Evolutionary conservation across 805 yeast species (phyloP), one percentile per base, ranked within the genome.

Genomic region (Tetrapisispora phaffii): DNA sequence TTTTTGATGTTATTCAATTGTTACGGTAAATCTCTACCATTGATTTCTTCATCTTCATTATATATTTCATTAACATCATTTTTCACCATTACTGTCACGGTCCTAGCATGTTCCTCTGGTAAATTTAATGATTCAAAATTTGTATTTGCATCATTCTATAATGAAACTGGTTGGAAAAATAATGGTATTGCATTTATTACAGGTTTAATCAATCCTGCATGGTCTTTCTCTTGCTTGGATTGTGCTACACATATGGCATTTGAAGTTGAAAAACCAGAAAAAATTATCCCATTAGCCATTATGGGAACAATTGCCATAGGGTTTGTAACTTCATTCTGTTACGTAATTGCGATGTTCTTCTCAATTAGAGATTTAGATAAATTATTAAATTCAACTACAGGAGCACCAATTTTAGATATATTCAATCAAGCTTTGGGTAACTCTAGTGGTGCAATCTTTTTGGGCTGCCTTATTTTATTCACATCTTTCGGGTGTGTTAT

Each of bases 171-270:
- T 36, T 80, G 85, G 84, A 55, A 65, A 29, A 68, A 69, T 24
- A 54, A 72, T 13, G 85, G 76, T 12, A 77, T 80, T 58, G 82
- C 85, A 0, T 77, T 80, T 51, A 74, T 80, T 44, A 74, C 79
- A 6, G 87, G 87, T 23, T 63, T 81, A 40, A 75, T 81, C 54
- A 80, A 80, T 55, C 84, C 85, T 7, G 80, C 79, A 39, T 81
- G 85, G 84, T 77, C 82, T 5, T 80, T 81, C 59, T 71, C 80
- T 23, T 80, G 86, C 55, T 65, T 80, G 41, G 88, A 81, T 58
- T 76, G 80, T 51, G 85, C 85, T 2, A 79, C 86, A 6, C 87
- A 81, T 54, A 71, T 81, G 74, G 81, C 85, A 2, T 86, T 81
- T 60, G 88, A 81, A 59, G 76, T 77, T 10, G 65, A 71, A 33